Evolutionary conservation across 371 early-diverging fungal species (phyloP).

Genomic region (Syncephalastrum sp.): DNA sequence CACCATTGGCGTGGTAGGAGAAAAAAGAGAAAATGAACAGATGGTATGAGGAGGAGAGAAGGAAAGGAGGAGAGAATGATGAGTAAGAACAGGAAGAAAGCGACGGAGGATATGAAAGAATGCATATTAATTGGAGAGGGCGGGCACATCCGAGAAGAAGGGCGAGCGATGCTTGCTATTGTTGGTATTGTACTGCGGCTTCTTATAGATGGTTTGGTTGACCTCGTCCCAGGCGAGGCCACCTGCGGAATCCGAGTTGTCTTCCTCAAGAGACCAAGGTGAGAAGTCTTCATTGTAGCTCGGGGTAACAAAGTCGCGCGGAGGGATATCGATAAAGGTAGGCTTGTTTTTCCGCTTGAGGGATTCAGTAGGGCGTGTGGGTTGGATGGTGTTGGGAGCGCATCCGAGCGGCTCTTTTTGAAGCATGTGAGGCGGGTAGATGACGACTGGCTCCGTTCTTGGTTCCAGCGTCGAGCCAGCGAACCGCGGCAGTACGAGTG

Average conservation of each 20-base stretch:
- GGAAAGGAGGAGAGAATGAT: no score
- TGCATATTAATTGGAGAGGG: no score
- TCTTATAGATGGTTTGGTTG: constrained; percentile 15
- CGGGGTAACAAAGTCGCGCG: constrained; percentile 6
- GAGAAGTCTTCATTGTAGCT: constrained; percentile 14
- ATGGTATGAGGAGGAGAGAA: no score
- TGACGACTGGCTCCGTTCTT: constrained; percentile 18
- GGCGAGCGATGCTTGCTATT: no score
- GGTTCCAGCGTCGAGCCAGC: constrained; percentile 28
- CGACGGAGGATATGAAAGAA: no score
- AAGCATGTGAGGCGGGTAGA: constrained; percentile 15
- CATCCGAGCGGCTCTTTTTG: constrained; percentile 8
- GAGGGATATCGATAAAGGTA: constrained; percentile 19
- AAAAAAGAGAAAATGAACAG: no score
- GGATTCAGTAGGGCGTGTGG: constrained; percentile 10
- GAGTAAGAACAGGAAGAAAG: no score
- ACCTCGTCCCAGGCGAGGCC: constrained; percentile 17
- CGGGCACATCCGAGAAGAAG: no score
- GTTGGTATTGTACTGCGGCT: not conserved
- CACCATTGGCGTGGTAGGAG: no score
- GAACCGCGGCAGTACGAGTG: constrained; percentile 18
- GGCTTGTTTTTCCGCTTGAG: constrained; percentile 20
- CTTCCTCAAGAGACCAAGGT: constrained; percentile 22
- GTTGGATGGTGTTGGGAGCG: not conserved
- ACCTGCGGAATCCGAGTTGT: not conserved